Percentiles rank a stretch among this genome's conserved stretches.
Evolutionary conservation across 495 filamentous ascomycete genomes (phyloP).

Genomic region (Daldinia grandis): DNA sequence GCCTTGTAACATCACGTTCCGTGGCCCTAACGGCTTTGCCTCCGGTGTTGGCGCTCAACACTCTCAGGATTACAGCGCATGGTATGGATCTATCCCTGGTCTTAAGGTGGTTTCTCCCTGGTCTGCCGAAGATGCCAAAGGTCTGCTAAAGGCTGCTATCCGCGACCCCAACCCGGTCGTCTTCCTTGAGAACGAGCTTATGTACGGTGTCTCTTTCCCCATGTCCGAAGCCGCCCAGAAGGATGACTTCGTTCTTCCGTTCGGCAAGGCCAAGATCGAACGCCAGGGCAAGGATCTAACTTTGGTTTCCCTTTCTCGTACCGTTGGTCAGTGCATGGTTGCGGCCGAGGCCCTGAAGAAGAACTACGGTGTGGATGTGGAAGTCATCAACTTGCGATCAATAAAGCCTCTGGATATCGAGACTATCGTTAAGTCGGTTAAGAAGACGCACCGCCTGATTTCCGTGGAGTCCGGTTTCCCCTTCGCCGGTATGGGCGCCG

Average conservation of each 20-base stretch:
- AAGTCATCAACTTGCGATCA: conserved; percentile 98
- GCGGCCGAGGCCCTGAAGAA: conserved; percentile 90
- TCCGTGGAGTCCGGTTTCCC: conserved; percentile 96
- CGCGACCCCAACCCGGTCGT: conserved; percentile 97
- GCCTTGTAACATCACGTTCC: conserved; percentile 99
- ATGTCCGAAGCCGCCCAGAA: conserved; percentile 96
- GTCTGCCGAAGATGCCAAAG: conserved; percentile 98
- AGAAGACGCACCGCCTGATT: conserved; percentile 95
- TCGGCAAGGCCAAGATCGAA: conserved; percentile 99
- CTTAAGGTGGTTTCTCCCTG: conserved; percentile 96
- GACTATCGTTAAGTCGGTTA: conserved; percentile 92
- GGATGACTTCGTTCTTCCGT: conserved; percentile 92
- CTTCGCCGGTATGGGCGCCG: conserved; percentile 87
- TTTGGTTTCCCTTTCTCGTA: conserved; percentile 92
- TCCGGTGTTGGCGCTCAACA: conserved; percentile 96
- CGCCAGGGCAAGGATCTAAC: conserved; percentile 94
- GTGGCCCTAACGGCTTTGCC: conserved; percentile 97
- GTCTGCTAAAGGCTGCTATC: conserved; percentile 95
- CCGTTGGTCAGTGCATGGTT: conserved; percentile 88
- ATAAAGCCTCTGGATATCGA: conserved; percentile 97
- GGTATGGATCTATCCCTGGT: conserved; percentile 98
- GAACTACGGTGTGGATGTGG: conserved; percentile 93
- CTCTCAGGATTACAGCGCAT: conserved; percentile 97
- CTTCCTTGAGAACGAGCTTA: conserved; percentile 95
- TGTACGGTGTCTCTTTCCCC: conserved; percentile 93